Base-by-base conservation (phyloP, 2,329 filamentous ascomycete genomes). In the Trichoderma sp. region DNA sequence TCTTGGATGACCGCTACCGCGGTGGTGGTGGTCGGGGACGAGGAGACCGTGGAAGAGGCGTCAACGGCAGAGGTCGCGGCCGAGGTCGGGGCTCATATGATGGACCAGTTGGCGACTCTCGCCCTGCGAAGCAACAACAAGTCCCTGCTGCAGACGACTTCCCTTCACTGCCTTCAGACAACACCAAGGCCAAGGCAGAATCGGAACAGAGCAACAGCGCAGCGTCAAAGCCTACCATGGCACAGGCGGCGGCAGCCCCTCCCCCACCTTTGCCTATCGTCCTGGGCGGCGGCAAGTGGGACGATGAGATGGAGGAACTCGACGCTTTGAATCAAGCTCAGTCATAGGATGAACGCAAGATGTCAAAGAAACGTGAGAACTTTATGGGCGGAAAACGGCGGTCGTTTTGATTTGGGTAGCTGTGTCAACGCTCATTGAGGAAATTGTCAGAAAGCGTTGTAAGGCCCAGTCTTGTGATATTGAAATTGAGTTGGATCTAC, bases 291-390 rank as follows among this genome's bases (percentile, higher is more conserved):
- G 86, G 83, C 12, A 84, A 87, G 73, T 91, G 89, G 89, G 89
- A 88, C 68, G 89, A 91, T 45, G 89, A 91, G 82, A 88, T 91
- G 85, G 88, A 88, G 66, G 87, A 85, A 6, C 82, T 88, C 14
- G 88, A 89, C 31, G 85, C 83, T 38, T 74, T 77, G n/a, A 82
- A 80, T 31, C 56, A 74, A 33, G 63, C 50, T 59, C 18, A 63
- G 38, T 68, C 63, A 69, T 71, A 60, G 41, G 16, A 21, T 63
- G 65, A 27, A 41, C 11, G 7, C 8, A 16, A n/a, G 27, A 8
- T 21, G 21, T 11, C 3, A 3, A 41, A 33, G 24, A 65, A 27
- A 31, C 1, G 33, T 27, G 14, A 24, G 8, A 41, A 29, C 21
- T 16, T 6, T 59, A 16, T 8, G 9, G 16, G 59, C 29, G 41